Conservation (phyloP, 2,329 filamentous ascomycete species). For the Fusarium chaquense region DNA sequence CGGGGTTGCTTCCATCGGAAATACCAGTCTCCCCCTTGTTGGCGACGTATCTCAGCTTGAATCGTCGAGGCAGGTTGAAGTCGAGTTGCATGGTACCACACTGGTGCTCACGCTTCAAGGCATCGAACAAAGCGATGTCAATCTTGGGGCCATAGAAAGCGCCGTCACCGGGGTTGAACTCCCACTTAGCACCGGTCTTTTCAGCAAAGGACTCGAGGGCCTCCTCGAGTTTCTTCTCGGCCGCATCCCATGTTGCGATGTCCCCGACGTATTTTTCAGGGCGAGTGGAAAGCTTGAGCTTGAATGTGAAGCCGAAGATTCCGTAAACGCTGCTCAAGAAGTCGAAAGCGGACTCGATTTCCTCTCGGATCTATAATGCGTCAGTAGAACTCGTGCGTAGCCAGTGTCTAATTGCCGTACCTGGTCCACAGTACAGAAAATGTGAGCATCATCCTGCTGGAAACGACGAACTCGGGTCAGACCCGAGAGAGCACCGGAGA, state of each 20-base stretch:
- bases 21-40: constrained; percentile 61
- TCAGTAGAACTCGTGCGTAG: constrained; percentile 10
- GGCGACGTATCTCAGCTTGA: constrained; percentile 61
- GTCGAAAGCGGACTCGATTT: constrained; percentile 85
- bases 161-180: constrained; percentile 92
- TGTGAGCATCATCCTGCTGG: constrained; percentile 96
- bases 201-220: constrained; percentile 82
- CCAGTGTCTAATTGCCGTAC: constrained; percentile 33
- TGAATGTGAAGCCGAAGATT: constrained; percentile 77
- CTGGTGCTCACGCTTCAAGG: constrained; percentile 74
- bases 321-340: constrained; percentile 82
- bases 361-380: constrained; percentile 52
- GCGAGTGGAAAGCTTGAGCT: constrained; percentile 92
- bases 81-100: constrained; percentile 90
- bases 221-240: constrained; percentile 82
- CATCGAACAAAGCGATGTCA: constrained; percentile 93
- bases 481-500: constrained; percentile 89
- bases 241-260: constrained; percentile 87
- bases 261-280: constrained; percentile 90
- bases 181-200: constrained; percentile 76
- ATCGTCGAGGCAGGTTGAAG: constrained; percentile 75
- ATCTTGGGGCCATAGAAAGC: constrained; percentile 99
- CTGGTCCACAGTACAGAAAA: constrained; percentile 76
- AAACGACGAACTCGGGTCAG: constrained; percentile 94
- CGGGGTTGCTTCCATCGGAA: constrained; percentile 58